Base-by-base conservation (phyloP, 495 filamentous ascomycete species). In the Lasiosphaeriaceae sp. region DNA sequence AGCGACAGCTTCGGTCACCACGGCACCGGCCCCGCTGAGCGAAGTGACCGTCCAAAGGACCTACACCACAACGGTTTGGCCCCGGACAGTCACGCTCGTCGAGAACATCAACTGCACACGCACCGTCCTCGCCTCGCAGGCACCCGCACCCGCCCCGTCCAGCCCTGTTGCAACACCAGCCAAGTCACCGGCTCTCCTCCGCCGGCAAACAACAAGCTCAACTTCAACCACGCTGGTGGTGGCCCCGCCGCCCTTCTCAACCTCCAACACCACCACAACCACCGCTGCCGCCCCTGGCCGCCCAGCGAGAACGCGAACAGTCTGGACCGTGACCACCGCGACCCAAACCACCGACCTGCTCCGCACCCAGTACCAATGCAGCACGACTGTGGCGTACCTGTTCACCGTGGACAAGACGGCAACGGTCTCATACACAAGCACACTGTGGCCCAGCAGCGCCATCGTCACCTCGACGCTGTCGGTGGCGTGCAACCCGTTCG, bases 101-200 rank as follows among this genome's bases (percentile, higher is more conserved):
- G 44, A 41, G 34, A 16, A 14, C n/a, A 31, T 53, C 35, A 61
- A 57, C 59, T 61, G 59, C 44, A 61, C 59, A 12, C 59, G 54
- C 12, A 61, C 59, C 3, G 46, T 61, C 20, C 49, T 57, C 29
- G 49, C 50, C 35, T 48, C 29, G 14, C 17, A 41, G 11, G 24
- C 45, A 19, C 9, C 26, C 19, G n/a, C 35, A 16, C 54, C n/a
- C 14, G 29, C n/a, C 21, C 23, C 47, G n/a, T 31, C 17, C 47
- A 31, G 4, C 9, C 26, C 26, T 3, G 26, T 9, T 31, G 26
- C 26, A 4, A 3, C 26, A 9, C 26, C 26, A 31, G 26, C 9
- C 9, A 3, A 9, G 26, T 4, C 26, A 31, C 3, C 26, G 26
- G 16, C 26, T 14, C n/a, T 50, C 19, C 20, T 43, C 19, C 52